These are phyloP conservation scores for Somion occarium DNA, from an alignment of 1,284 basidiomycete species.

Conservation along the genomic window DNA sequence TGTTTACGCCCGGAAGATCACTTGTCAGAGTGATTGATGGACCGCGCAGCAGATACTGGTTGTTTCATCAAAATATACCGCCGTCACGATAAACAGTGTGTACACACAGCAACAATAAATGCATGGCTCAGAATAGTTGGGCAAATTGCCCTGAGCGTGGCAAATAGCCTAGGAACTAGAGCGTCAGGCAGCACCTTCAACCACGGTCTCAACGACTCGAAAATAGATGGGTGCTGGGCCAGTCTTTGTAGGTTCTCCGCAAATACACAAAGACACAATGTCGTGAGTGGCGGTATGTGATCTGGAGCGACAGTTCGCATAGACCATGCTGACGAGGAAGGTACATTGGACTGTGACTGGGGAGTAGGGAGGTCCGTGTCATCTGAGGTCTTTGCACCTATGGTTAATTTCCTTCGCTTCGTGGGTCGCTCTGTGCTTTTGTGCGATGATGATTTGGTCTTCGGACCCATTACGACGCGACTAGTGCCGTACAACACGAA, in stretches of 20 bases:
- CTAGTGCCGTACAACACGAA: no score
- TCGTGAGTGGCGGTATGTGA: slow-evolving; percentile 39
- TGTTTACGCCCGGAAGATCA: slow-evolving; percentile 48
- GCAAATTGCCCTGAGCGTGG: slow-evolving; percentile 41
- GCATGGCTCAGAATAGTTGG: slow-evolving; percentile 49
- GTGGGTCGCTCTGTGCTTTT: not conserved
- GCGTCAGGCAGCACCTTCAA: slow-evolving; percentile 50
- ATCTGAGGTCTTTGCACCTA: slow-evolving; percentile 30
- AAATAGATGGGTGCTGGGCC: slow-evolving; percentile 32
- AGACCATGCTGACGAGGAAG: slow-evolving; percentile 50
- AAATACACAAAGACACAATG: slow-evolving; percentile 48
- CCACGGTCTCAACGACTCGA: slow-evolving; percentile 34
- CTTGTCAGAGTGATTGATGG: slow-evolving; percentile 42
- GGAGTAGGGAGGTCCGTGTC: slow-evolving; percentile 35
- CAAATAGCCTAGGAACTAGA: slow-evolving; percentile 45
- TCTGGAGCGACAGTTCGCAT: slow-evolving; percentile 32
- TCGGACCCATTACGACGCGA: no score
- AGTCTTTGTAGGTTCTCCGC: slow-evolving; percentile 40
- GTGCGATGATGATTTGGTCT: no score
- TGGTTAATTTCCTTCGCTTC: slow-evolving; percentile 6
- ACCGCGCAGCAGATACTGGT: slow-evolving; percentile 59
- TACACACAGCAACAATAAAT: slow-evolving; percentile 49
- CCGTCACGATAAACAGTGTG: no score
- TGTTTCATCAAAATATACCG: not conserved
- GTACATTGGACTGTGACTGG: slow-evolving; percentile 30